Conservation (phyloP, 2,329 filamentous ascomycete genomes). For the Lachnellula arida region DNA sequence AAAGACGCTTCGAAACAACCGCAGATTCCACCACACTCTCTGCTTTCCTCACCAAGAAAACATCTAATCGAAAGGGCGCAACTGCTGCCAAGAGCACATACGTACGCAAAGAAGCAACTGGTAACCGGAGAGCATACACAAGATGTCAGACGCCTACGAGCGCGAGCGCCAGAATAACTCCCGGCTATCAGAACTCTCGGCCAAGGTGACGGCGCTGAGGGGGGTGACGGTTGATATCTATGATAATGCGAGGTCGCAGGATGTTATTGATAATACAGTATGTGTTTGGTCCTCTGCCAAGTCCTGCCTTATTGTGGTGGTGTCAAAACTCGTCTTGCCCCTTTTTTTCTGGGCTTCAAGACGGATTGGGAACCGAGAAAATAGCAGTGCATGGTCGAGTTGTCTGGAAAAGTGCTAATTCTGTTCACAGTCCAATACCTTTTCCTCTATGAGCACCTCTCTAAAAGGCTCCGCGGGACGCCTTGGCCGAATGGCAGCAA, state of each 20-base stretch:
- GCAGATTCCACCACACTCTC: background rate
- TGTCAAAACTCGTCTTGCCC: background rate
- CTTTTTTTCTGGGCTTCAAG: background rate
- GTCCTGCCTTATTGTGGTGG: background rate
- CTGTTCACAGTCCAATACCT: conserved; percentile 70
- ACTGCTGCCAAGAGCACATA: background rate
- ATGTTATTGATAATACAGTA: conserved; percentile 84
- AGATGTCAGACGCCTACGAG: conserved; percentile 73
- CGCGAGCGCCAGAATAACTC: conserved; percentile 90
- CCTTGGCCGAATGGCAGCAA: conserved; percentile 83
- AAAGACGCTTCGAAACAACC: conserved; percentile 13
- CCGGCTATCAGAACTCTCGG: conserved; percentile 82
- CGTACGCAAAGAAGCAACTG: background rate
- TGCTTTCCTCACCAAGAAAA: background rate
- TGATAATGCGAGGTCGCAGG: conserved; percentile 85
- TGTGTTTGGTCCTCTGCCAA: conserved; percentile 27
- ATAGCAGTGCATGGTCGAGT: background rate
- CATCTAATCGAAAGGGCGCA: background rate
- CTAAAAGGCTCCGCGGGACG: conserved; percentile 80
- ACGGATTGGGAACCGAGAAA: background rate
- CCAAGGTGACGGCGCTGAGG: conserved; percentile 87
- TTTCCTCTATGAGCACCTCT: conserved; percentile 78
- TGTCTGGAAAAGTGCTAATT: background rate
- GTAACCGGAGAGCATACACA: conserved; percentile 11
- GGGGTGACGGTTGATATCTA: conserved; percentile 97